Evolutionary conservation across 768 basidiomycete genomes (phyloP).

Genomic region (Russula ochroleuca): DNA sequence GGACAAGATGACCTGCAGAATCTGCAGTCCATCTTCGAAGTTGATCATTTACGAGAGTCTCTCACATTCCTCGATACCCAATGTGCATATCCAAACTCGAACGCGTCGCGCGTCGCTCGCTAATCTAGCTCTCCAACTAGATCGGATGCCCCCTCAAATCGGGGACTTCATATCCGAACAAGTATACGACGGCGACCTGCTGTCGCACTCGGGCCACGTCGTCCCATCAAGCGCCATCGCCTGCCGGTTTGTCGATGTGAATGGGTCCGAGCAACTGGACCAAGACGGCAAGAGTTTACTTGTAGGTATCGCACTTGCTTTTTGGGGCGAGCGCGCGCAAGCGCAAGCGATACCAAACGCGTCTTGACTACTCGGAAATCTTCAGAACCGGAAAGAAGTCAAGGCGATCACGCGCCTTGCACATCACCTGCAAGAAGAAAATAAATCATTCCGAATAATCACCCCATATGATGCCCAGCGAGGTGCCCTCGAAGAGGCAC

Average conservation of each 20-base stretch:
- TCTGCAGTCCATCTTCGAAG: constrained; percentile 74
- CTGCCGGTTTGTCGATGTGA: constrained; percentile 65
- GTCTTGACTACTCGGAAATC: not conserved
- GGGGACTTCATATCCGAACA: constrained; percentile 64
- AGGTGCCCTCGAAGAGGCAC: constrained; percentile 48
- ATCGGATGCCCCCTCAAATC: constrained; percentile 81
- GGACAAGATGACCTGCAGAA: constrained; percentile 64
- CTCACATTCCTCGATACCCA: constrained; percentile 65
- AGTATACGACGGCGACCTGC: constrained; percentile 59
- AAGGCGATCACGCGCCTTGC: constrained; percentile 55
- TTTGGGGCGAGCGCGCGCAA: not conserved
- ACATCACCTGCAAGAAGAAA: constrained; percentile 47
- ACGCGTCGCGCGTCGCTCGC: constrained; percentile 16
- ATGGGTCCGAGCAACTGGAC: constrained; percentile 36
- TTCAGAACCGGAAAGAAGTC: constrained; percentile 59
- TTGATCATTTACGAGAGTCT: constrained; percentile 50
- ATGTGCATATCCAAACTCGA: constrained; percentile 46
- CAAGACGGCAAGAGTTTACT: constrained; percentile 3
- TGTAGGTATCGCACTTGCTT: not conserved
- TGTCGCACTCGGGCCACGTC: constrained; percentile 49
- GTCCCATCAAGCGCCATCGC: constrained; percentile 43
- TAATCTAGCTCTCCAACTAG: constrained; percentile 37
- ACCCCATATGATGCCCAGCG: constrained; percentile 81
- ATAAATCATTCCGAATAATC: constrained; percentile 57
- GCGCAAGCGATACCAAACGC: not conserved